Base-by-base conservation (phyloP, 1,284 basidiomycete genomes). In the Erythrobasidium hasegawianum region DNA sequence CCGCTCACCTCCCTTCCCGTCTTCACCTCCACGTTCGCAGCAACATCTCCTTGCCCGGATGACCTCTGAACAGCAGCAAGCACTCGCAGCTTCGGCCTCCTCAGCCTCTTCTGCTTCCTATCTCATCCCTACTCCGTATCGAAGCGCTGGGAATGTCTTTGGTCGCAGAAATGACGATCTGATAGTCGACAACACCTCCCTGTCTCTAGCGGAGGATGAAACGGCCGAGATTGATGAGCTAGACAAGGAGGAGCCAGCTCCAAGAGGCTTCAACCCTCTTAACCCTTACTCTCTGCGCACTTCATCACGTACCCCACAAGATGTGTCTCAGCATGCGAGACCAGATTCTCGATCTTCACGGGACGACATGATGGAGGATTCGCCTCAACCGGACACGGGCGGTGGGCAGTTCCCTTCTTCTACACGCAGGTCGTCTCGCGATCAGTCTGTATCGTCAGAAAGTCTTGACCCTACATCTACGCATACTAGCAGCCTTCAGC, bases 11-110 rank as follows among this genome's bases (percentile, higher is more conserved):
- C 55, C 62, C 27, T 65, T 50, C 50, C 56, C 55, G 11, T 58
- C 39, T 26, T 58, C 62, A 9, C 62, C 62, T 4, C 55, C 62
- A 2, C 41, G 61, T 22, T 56, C 61, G 18, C 45, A 39, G 16
- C 61, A 64, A 20, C 61, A 64, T 40, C 54, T 64, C 2, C 40
- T 64, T 16, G 61, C 61, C 9, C 61, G 61, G 13, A 22, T 64
- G 39, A 64, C 61, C 5, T 64, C 61, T 2, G 61, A 64, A 40
- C 61, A 64, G 54, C 52, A 64, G n/a, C 61, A 64, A 50, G 61
- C 61, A 18, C 55, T 64, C 27, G 53, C 27, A 20, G 61, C 61
- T 2, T 64, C 61, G 24, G 61, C 61, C 9, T 52, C 33, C 40
- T 64, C 61, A 16, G 61, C 61, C 26, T 56, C 38, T 16, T 56